phyloP scores from a whole-genome alignment of 2,329 filamentous ascomycete species.

The Truncatella angustata region DNA sequence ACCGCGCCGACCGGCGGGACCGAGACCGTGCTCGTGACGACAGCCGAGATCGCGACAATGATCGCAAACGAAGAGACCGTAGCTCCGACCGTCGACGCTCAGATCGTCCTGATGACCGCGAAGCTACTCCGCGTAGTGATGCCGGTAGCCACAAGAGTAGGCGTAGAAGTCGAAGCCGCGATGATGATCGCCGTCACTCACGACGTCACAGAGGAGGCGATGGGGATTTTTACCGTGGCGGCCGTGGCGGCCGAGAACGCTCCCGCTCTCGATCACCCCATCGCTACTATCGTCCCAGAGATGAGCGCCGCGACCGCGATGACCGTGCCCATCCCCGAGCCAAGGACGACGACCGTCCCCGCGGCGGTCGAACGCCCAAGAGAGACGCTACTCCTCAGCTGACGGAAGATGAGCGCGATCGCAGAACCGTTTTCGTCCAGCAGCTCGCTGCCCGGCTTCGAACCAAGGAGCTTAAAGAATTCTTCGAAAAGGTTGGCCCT shows the following conservation, averaged over 20 bases:
- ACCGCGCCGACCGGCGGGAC: conserved; percentile 47
- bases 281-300: conserved; percentile 55
- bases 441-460: conserved; percentile 92
- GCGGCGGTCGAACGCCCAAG: conserved; percentile 33
- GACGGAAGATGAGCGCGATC: conserved; percentile 94
- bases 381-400: conserved; percentile 65
- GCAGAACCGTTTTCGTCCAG: conserved; percentile 96
- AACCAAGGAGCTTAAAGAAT: conserved; percentile 87
- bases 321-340: conserved; percentile 55
- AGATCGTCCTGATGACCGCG: conserved; percentile 56
- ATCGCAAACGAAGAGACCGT: conserved; percentile 55
- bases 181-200: conserved; percentile 71
- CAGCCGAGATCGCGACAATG: conserved; percentile 42
- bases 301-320: conserved; percentile 51
- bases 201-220: conserved; percentile 66
- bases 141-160: conserved; percentile 79
- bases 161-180: conserved; percentile 75
- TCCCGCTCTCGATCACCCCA: conserved; percentile 73
- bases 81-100: conserved; percentile 56
- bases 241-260: conserved; percentile 53
- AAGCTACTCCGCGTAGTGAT: conserved; percentile 71
- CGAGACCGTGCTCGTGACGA: conserved; percentile 25
- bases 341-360: conserved; percentile 46
- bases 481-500: conserved; percentile 92
- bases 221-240: conserved; percentile 71